Evolutionary conservation across 164 flowering plant species (phyloP).

Genomic region (Liquidambar formosana): DNA sequence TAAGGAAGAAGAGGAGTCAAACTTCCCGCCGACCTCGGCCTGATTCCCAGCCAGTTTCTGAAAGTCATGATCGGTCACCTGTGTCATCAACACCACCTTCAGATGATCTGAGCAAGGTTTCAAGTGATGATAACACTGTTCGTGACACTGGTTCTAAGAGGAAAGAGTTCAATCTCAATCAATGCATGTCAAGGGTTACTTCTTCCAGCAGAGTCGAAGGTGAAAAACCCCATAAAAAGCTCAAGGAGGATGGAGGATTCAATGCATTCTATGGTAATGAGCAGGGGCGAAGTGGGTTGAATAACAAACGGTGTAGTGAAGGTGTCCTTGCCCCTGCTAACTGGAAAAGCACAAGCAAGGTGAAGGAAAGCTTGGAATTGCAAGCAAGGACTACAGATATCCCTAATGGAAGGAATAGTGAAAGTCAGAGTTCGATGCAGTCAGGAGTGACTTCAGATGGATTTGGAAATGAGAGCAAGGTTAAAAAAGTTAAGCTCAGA

Average conservation of each 20-base stretch:
- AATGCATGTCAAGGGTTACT: slow-evolving; percentile 32
- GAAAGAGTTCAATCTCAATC: slow-evolving; percentile 56
- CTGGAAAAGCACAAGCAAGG: slow-evolving; percentile 46
- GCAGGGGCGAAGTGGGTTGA: slow-evolving; percentile 27
- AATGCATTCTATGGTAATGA: slow-evolving; percentile 27
- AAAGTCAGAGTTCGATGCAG: slow-evolving; percentile 24
- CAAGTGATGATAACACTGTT: slow-evolving; percentile 55
- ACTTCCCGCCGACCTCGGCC: slow-evolving; percentile 60
- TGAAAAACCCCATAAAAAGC: slow-evolving; percentile 29
- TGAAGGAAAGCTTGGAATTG: slow-evolving; percentile 25
- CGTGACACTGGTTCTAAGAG: slow-evolving; percentile 34
- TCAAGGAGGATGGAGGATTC: slow-evolving; percentile 32
- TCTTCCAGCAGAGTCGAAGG: slow-evolving; percentile 29
- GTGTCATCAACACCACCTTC: slow-evolving; percentile 49
- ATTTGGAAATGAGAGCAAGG: slow-evolving; percentile 48
- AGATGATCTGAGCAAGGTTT: slow-evolving; percentile 50
- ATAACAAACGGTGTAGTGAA: slow-evolving; percentile 46
- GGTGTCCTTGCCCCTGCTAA: slow-evolving; percentile 67
- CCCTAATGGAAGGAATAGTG: slow-evolving; percentile 27
- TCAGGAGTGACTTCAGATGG: slow-evolving; percentile 29
- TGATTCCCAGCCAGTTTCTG: slow-evolving; percentile 42
- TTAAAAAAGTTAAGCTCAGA: slow-evolving; percentile 82
- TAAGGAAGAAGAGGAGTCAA: slow-evolving; percentile 64
- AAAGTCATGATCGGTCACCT: slow-evolving; percentile 36
- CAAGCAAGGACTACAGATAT: slow-evolving; percentile 24